These are phyloP conservation scores for Artemisia argyi DNA, from an alignment of 129 eudicot genomes.

Conservation along the genomic window DNA sequence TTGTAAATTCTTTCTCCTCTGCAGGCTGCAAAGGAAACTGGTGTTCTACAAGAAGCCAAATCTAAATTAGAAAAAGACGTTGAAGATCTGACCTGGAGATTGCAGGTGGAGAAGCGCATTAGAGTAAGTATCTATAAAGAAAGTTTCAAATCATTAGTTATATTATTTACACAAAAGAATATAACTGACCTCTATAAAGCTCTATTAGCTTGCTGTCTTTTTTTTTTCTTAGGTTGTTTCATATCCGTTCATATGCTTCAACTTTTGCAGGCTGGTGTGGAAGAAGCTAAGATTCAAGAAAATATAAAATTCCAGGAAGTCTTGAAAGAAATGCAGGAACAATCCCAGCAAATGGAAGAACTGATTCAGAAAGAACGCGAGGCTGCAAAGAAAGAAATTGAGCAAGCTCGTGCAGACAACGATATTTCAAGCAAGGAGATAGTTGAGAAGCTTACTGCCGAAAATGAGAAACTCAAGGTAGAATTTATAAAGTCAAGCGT, in stretches of 20 bases:
- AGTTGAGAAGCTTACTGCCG: constrained; percentile 49
- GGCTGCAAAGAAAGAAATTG: constrained; percentile 32
- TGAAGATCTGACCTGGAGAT: constrained; percentile 78
- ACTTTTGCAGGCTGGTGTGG: constrained; percentile 54
- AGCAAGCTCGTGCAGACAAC: constrained; percentile 36
- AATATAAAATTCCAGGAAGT: constrained; percentile 49
- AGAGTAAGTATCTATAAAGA: constrained; percentile 47
- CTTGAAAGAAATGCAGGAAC: constrained; percentile 47
- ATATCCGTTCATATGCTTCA: constrained; percentile 6
- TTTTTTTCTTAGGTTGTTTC: neutral
- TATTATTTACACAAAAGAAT: neutral
- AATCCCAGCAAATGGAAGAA: constrained; percentile 29
- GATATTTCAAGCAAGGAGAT: constrained; percentile 51
- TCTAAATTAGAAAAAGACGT: constrained; percentile 79
- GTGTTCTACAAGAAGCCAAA: constrained; percentile 88
- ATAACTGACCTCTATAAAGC: neutral
- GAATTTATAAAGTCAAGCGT: constrained; percentile 9
- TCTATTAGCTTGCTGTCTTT: neutral
- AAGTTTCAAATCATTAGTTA: neutral
- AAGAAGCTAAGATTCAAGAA: constrained; percentile 69
- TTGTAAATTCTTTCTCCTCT: constrained; percentile 8
- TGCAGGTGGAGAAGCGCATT: constrained; percentile 79
- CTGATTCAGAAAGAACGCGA: constrained; percentile 50
- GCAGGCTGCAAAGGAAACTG: constrained; percentile 84
- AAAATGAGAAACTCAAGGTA: constrained; percentile 54